Evolutionary conservation across 106 monocot genomes (phyloP), one percentile per base, ranked within the genome.

Genomic region (Gastrodia elata): DNA sequence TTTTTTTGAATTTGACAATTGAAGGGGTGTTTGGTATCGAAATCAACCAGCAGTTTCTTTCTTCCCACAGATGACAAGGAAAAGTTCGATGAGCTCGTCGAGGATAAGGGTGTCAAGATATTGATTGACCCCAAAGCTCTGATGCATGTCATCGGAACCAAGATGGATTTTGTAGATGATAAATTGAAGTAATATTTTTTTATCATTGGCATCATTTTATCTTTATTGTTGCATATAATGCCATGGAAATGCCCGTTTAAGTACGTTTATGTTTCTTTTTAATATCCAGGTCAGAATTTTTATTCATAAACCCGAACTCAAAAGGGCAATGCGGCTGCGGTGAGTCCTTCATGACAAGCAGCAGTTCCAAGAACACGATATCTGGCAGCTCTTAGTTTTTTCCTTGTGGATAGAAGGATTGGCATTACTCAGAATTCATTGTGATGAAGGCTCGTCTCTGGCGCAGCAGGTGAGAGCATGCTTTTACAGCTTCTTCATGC

Each of bases 131-230:
- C 95, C 9, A 96, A 92, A 73, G 95, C 95, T 44, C 84, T 96
- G 22, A 92, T 96, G 89, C 95, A 96, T 75, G 95, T 96, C 1
- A 80, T 92, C 9, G 95, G 95, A 40, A 96, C 95, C 24, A 86
- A 92, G 78, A 96, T 96, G 95, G 95, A 96, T 80, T 96, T 89
- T 84, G 82, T 90, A 26, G 95, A 96, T 74, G 95, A 96, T 77
- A 71, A 84, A 65, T 79, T 96, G 10, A 96, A 80, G 95, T 96
- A 79, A 41, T 72, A 15, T 72, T 57, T 22, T 28, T n/a, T 40
- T 58, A 68, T 4, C 18, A 9, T 64, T 46, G 15, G 22, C 43
- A 6, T 44, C 43, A 15, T 0, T 15, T n/a, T n/a, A n/a, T n/a
- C n/a, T n/a, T n/a, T n/a, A n/a, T n/a, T n/a, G n/a, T n/a, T n/a